A percentile compares a stretch with the other conserved stretches of the same genome.
phyloP scores from a whole-genome alignment of 768 basidiomycete species.

The Amanita fuliginea region DNA sequence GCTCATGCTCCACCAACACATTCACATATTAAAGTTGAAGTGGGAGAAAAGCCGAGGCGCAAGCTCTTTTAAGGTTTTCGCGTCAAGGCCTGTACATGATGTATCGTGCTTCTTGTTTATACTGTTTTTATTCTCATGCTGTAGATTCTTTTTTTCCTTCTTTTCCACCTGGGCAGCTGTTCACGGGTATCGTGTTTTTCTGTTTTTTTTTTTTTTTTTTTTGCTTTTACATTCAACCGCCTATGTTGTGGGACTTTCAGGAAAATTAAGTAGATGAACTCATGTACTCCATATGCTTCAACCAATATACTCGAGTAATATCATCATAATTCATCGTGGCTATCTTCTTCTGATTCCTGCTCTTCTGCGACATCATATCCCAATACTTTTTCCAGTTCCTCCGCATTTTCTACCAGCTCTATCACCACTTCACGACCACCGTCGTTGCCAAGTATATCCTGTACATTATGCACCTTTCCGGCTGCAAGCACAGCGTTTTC shows the following conservation, averaged over 20 bases:
- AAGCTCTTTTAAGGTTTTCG: slow-evolving; percentile 49
- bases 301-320: background rate
- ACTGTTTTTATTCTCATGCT: slow-evolving; percentile 8
- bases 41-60: slow-evolving; percentile 66
- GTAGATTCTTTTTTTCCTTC: slow-evolving; percentile 5
- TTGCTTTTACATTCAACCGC: background rate
- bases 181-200: background rate
- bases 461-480: slow-evolving; percentile 7
- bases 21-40: slow-evolving; percentile 60
- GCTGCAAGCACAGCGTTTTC: slow-evolving; percentile 9
- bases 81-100: background rate
- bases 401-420: slow-evolving; percentile 33
- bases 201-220: background rate
- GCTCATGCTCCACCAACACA: slow-evolving; percentile 39
- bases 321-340: slow-evolving; percentile 11
- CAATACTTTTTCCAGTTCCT: slow-evolving; percentile 32
- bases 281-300: slow-evolving; percentile 6
- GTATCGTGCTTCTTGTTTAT: slow-evolving; percentile 8
- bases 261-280: background rate
- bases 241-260: background rate
- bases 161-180: background rate
- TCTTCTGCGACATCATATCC: slow-evolving; percentile 32
- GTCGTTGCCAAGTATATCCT: slow-evolving; percentile 1
- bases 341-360: background rate
- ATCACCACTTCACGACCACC: slow-evolving; percentile 26